Evolutionary conservation across 2,329 filamentous ascomycete species (phyloP), one percentile per base, ranked within the genome.

Genomic region (Ceratocystis cubensis): DNA sequence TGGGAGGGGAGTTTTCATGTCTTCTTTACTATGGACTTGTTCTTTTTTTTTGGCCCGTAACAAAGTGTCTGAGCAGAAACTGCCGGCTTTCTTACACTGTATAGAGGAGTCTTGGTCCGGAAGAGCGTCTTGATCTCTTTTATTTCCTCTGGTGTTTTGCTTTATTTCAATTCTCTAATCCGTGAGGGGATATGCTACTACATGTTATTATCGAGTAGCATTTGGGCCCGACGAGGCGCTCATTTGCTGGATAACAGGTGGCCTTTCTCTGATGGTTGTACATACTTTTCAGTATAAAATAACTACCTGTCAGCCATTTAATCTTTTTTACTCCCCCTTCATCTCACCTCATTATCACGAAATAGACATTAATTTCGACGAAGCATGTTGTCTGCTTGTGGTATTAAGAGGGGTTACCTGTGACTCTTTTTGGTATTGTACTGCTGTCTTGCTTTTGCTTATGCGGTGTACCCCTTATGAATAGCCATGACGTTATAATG

Each of bases 91-190:
- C 17, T 28, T 46, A 46, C 30, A 46, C 61, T 30, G 61, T 33
- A n/a, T 37, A 59, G 56, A 59, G 56, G 56, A 59, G 56, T 57
- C 61, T 59, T 66, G 22, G 57, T 50, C 57, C 28, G 41, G 33
- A 41, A 41, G 61, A 33, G 65, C 53, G 37, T 44, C 37, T 63
- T 65, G 65, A 67, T 68, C 68, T 70, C 65, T 50, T 71, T 70
- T 69, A 67, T 69, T 72, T 65, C 66, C 70, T 69, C 66, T 69
- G 69, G 69, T 33, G 59, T 46, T 63, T 46, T 41, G 20, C n/a
- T 28, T 46, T 63, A 28, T 28, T 44, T 66, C 48, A 59, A 22
- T 62, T 17, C 53, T 50, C 30, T 66, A 46, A 28, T 44, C 44
- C 28, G 37, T 13, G 10, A 13, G 37, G 5, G 10, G 2, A 41